Evolutionary conservation across 495 filamentous ascomycete genomes (phyloP).

Genomic region (Penicillium robsamsonii): DNA sequence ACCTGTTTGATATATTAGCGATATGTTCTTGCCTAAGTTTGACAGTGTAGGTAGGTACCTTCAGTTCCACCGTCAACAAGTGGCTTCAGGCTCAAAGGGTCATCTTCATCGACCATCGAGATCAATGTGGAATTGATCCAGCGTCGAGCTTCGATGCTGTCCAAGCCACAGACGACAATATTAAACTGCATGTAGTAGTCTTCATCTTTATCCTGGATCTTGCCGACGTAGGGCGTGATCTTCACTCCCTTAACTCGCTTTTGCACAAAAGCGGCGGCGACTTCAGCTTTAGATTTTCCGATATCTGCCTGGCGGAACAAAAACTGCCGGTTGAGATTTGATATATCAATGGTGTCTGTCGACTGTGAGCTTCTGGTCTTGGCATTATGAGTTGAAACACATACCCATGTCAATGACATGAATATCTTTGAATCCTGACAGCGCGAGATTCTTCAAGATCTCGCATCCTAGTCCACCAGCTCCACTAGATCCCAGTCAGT

Average conservation of each 20-base stretch:
- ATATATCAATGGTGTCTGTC: slow-evolving; percentile 93
- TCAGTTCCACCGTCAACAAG: slow-evolving; percentile 97
- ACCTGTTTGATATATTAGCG: slow-evolving; percentile 44
- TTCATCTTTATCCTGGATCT: slow-evolving; percentile 96
- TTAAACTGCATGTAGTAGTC: slow-evolving; percentile 99
- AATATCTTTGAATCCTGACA: slow-evolving; percentile 94
- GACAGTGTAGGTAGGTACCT: slow-evolving; percentile 45
- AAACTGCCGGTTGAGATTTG: slow-evolving; percentile 97
- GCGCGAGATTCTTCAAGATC: slow-evolving; percentile 92
- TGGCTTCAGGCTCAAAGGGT: slow-evolving; percentile 81
- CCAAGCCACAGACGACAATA: slow-evolving; percentile 90
- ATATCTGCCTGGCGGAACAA: slow-evolving; percentile 92
- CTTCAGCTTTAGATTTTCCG: slow-evolving; percentile 88
- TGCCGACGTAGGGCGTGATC: slow-evolving; percentile 89
- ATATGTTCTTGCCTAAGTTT: background rate
- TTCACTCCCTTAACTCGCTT: slow-evolving; percentile 81
- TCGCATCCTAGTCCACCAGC: slow-evolving; percentile 96
- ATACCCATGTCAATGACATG: slow-evolving; percentile 98
- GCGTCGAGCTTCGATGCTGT: slow-evolving; percentile 92
- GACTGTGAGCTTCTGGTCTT: slow-evolving; percentile 19
- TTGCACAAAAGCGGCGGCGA: slow-evolving; percentile 89
- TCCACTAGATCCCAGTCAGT: slow-evolving; percentile 55
- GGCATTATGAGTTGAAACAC: slow-evolving; percentile 1
- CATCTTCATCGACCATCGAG: slow-evolving; percentile 77
- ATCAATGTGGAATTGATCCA: slow-evolving; percentile 98